These are phyloP conservation scores for Trypanosoma melophagium DNA, from an alignment of 208 protist genomes.

Conservation along the genomic window DNA sequence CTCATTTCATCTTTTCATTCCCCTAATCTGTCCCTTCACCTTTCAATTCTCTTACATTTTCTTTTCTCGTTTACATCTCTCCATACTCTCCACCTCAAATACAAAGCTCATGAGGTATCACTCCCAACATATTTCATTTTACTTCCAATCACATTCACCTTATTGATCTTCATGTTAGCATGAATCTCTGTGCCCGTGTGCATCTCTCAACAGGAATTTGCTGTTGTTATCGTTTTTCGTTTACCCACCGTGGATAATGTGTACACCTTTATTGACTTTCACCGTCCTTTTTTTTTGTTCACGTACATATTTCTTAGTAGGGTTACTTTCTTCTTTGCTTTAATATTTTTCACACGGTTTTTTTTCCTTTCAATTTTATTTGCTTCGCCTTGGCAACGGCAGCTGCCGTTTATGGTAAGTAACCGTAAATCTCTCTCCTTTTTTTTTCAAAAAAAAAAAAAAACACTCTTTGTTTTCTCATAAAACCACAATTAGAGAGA, in stretches of 20 bases:
- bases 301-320: neutral
- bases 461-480: neutral
- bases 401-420: too few species aligned
- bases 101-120: neutral
- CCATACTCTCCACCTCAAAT: neutral
- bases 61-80: conserved; percentile 23
- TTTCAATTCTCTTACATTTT: neutral
- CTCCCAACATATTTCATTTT: conserved; percentile 1
- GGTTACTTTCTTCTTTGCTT: neutral
- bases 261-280: neutral
- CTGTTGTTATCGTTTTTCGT: too few species aligned
- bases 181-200: too few species aligned
- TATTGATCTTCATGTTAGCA: too few species aligned
- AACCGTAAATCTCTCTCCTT: neutral
- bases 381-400: too few species aligned
- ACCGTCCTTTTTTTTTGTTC: neutral
- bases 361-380: too few species aligned
- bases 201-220: too few species aligned
- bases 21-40: conserved; percentile 10
- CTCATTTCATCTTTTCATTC: conserved; percentile 3
- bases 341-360: neutral
- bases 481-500: neutral
- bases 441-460: conserved; percentile 3
- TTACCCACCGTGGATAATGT: too few species aligned
- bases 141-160: neutral